Percentiles rank a stretch among this genome's conserved stretches.
These are phyloP conservation scores for Speleostelium caveatum DNA, from an alignment of 78 protist genomes.

Conservation along the genomic window DNA sequence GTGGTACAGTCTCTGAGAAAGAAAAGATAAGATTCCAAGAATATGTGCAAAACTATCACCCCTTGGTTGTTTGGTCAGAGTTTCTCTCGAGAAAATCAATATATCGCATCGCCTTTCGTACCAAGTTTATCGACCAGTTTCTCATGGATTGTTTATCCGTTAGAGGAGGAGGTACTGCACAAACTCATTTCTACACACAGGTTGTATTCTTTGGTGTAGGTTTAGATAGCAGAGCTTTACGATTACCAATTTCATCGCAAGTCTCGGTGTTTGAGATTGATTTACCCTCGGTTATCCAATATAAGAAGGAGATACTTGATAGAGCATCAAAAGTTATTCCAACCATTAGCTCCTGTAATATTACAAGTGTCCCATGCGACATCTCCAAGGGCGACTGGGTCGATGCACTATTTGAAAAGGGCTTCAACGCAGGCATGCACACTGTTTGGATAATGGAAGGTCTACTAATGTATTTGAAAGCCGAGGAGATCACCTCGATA, in stretches of 20 bases:
- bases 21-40: background rate
- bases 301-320: constrained; percentile 3
- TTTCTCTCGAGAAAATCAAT: background rate
- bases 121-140: constrained; percentile 12
- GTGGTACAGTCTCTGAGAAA: background rate
- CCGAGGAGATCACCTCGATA: background rate
- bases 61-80: constrained; percentile 12
- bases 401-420: background rate
- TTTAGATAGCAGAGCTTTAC: constrained; percentile 16
- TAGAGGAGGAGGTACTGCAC: constrained; percentile 6
- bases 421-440: constrained; percentile 15
- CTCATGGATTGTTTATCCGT: constrained; percentile 5
- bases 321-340: background rate
- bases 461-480: constrained; percentile 36
- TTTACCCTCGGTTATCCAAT: constrained; percentile 15
- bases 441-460: constrained; percentile 62
- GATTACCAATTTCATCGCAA: constrained; percentile 24
- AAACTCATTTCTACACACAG: constrained; percentile 9
- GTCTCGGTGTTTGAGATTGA: constrained; percentile 27
- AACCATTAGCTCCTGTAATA: background rate
- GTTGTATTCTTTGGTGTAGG: constrained; percentile 42
- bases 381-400: constrained; percentile 9
- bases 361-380: background rate
- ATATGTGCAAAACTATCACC: background rate
- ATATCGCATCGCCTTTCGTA: background rate